Conservation (phyloP, 2,329 filamentous ascomycete genomes). For the Xylariomycetidae sp. region DNA sequence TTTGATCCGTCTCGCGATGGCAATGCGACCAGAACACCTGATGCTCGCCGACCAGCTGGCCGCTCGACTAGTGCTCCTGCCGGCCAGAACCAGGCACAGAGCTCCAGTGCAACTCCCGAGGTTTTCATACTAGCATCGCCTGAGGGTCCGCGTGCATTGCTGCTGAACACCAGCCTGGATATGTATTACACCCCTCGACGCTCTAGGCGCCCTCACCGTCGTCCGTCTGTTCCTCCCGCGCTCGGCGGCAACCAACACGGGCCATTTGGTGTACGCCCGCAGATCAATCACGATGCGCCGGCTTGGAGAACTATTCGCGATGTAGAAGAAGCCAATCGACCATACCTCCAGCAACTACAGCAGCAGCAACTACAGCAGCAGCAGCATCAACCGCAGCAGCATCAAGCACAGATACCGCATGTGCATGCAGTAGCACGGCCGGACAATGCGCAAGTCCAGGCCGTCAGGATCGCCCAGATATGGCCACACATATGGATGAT, state of each 20-base stretch:
- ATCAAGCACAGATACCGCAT: constrained; percentile 19
- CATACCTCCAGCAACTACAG: too few species aligned
- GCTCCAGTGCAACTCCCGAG: constrained; percentile 32
- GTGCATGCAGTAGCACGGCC: constrained; percentile 22
- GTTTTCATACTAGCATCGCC: constrained; percentile 59
- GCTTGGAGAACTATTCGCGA: too few species aligned
- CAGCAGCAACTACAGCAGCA: too few species aligned
- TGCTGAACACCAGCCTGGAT: constrained; percentile 46
- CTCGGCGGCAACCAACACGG: too few species aligned
- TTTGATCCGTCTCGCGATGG: constrained; percentile 33
- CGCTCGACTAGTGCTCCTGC: constrained; percentile 22
- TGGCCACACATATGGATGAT: constrained; percentile 60
- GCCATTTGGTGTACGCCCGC: too few species aligned
- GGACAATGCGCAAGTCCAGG: constrained; percentile 26
- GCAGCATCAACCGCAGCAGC: too few species aligned
- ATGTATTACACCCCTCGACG: constrained; percentile 48
- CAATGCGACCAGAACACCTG: constrained; percentile 44
- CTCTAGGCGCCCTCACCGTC: too few species aligned
- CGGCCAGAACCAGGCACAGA: constrained; percentile 12
- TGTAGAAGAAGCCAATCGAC: too few species aligned
- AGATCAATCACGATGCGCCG: constrained; percentile 7
- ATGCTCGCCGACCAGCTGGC: constrained; percentile 30
- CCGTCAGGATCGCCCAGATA: constrained; percentile 35
- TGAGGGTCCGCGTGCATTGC: constrained; percentile 49
- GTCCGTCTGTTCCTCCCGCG: constrained; percentile 9